Base-by-base conservation (phyloP, 2,329 filamentous ascomycete species). In the Xylariaceae sp. region DNA sequence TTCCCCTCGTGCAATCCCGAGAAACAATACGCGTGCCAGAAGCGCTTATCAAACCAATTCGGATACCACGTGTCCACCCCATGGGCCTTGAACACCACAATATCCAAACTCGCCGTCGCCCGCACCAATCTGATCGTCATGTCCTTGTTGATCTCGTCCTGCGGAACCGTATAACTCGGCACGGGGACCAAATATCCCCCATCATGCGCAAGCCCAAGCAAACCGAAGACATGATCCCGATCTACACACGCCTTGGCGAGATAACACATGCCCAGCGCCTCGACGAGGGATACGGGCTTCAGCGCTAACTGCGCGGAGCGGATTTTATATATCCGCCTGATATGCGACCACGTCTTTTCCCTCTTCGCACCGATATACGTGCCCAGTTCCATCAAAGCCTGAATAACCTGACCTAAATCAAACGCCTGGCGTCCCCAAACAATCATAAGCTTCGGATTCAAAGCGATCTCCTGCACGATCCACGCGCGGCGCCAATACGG, bases 131-230 rank as follows among this genome's bases (percentile, higher is more conserved):
- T 54, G 6, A 59, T 55, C 1, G 62, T 64, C 57, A 64, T 64
- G 13, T 64, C 59, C 15, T 55, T 57, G 18, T 50, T 62, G 4
- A 64, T 62, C 3, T 64, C 55, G 13, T 62, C 62, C 11, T 51
- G 48, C 5, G 56, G 53, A n/a, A 58, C 30, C 4, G 51, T 55
- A 48, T 64, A 64, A 50, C 59, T 64, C 10, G 62, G 62, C 8
- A 58, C 57, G 18, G 62, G 60, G 18, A 64, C 60, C 4, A 64
- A 23, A 13, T 57, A 51, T 17, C 57, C 54, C 13, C 62, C 62
- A n/a, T 64, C 62, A 11, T 64, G 62, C 18, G 62, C 54, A 4
- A 64, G 18, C n/a, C 62, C 62, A n/a, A 64, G 62, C 5, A 64
- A 42, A 42, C 60, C 57, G 37, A 52, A 64, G 13, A 64, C 55